Base-by-base conservation (phyloP, 1,139 yeast genomes). In the Hemisphaericaspora xylanilytica region DNA sequence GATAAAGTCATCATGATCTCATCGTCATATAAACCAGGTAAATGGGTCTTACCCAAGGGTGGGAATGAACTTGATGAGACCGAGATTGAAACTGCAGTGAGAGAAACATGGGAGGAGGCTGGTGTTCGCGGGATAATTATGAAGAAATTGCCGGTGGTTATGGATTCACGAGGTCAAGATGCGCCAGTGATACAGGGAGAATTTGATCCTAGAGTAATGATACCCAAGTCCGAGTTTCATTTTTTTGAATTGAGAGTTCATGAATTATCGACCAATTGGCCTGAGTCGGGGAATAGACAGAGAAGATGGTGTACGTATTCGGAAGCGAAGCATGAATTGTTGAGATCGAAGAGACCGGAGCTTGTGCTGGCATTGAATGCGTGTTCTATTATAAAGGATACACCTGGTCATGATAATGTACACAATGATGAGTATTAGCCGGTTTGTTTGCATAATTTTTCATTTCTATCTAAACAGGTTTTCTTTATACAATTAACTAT, bases 91-190 rank as follows among this genome's bases (percentile, higher is more conserved):
- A 67, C 87, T 6, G 97, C 97, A 0, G 67, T 75, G 12, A 68
- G 99, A 43, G 98, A 92, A 58, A 86, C 96, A 0, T 92, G 98
- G 98, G 98, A 92, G 61, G 99, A 92, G 60, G 95, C 96, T 0
- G 98, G 98, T 0, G 86, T 85, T 21, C 75, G 75, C 31, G 96
- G 96, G 4, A 65, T 59, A 13, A 71, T 88, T 11, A 51, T 68
- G 2, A 50, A 55, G 34, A 70, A 70, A 43, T 63, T 90, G 33
- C 95, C 92, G 0, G 67, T 75, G 2, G 82, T 86, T 18, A 74
- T 73, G 38, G 96, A 88, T 54, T 68, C 74, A 52, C 61, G 95
- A 42, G 88, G 88, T 7, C 69, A 75, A 28, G 77, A 80, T 58
- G 75, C 79, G 3, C 84, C 86, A 2, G 56, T 67, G 6, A 41